phyloP scores from a whole-genome alignment of 2,329 filamentous ascomycete genomes.

The Escovopsis sp. region DNA sequence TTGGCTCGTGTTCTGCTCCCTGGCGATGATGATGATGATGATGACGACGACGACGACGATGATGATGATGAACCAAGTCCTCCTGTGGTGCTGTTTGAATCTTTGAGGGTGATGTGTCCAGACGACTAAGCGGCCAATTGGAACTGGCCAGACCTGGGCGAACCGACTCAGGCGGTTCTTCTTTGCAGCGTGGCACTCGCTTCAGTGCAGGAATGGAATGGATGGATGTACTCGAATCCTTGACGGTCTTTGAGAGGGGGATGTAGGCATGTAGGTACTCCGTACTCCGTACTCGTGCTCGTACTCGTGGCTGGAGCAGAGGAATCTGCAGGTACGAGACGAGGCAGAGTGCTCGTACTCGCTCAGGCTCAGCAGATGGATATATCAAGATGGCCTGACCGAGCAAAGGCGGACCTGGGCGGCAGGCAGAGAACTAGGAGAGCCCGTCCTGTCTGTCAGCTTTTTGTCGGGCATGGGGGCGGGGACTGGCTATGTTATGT shows the following conservation, averaged over 20 bases:
- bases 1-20: slow-evolving; percentile 4
- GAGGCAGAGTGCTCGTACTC: neutral
- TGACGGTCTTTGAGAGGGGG: slow-evolving; percentile 4
- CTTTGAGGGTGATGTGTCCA: slow-evolving; percentile 4
- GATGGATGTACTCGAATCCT: no score
- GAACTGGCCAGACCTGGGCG: slow-evolving; percentile 4
- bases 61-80: no score
- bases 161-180: neutral
- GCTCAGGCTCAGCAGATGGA: neutral
- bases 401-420: slow-evolving; percentile 5
- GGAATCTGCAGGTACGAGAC: slow-evolving; percentile 2
- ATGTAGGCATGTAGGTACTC: no score
- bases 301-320: no score
- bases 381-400: slow-evolving; percentile 4
- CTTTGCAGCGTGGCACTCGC: slow-evolving; percentile 6
- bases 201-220: slow-evolving; percentile 6
- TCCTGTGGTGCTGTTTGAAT: slow-evolving; percentile 2
- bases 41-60: no score
- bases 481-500: slow-evolving; percentile 6
- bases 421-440: neutral
- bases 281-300: no score
- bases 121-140: slow-evolving; percentile 5
- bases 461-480: slow-evolving; percentile 5
- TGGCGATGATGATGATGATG: slow-evolving; percentile 1
- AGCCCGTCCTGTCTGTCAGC: slow-evolving; percentile 5